Percentiles rank a stretch among this genome's conserved stretches.
These are phyloP conservation scores for Alloteropsis angusta DNA, from an alignment of 202 grass and related monocot species.

Conservation along the genomic window DNA sequence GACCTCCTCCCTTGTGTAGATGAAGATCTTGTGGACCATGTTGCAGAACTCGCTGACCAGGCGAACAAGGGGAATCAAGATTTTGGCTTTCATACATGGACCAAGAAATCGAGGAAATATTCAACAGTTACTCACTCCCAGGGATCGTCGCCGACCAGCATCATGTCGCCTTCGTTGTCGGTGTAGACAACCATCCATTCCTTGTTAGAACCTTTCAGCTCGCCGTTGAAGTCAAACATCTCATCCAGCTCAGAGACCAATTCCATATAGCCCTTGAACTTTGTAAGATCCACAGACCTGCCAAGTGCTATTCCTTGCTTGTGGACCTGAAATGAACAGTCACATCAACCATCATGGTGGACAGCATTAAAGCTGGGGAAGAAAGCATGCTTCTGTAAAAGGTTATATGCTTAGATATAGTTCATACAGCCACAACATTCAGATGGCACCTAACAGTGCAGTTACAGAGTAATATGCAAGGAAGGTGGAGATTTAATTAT, in stretches of 20 bases:
- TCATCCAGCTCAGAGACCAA: constrained; percentile 66
- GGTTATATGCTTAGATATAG: not conserved
- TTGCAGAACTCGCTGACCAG: constrained; percentile 78
- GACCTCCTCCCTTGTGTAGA: constrained; percentile 80
- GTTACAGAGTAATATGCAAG: not conserved
- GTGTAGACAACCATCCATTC: constrained; percentile 92
- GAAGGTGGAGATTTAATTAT: not conserved
- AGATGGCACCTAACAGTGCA: not conserved
- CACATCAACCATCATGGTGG: not conserved
- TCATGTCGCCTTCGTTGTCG: constrained; percentile 89
- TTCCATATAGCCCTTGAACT: constrained; percentile 63
- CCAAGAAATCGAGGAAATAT: not conserved
- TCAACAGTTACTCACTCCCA: constrained; percentile 58
- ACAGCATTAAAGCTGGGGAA: not conserved
- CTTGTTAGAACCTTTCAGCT: constrained; percentile 47
- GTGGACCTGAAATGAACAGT: constrained; percentile 59
- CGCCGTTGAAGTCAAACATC: constrained; percentile 88
- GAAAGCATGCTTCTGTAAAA: not conserved
- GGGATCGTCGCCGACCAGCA: constrained; percentile 96
- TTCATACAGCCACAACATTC: not conserved
- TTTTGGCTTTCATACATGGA: not conserved
- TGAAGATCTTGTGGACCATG: constrained; percentile 85
- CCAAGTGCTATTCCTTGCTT: constrained; percentile 95
- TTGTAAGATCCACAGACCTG: constrained; percentile 84
- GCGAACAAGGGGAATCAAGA: not conserved